Percentiles rank a stretch among this genome's conserved stretches.
Conservation (phyloP, 2,329 filamentous ascomycete species). For the Fusarium vanettenii region DNA sequence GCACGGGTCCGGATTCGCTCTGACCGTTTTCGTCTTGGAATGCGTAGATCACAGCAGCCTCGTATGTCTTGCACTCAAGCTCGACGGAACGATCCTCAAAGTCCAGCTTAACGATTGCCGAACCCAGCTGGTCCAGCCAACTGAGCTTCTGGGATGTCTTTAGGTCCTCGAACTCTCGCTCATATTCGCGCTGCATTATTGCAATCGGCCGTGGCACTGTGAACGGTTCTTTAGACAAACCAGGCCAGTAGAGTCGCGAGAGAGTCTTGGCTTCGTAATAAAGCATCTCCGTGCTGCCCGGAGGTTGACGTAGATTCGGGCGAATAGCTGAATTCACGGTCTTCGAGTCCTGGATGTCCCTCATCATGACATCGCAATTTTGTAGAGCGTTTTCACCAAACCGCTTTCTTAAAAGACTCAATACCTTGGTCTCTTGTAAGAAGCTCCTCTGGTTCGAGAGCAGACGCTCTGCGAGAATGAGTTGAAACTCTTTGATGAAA, state of each 20-base stretch:
- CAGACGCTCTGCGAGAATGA: conserved; percentile 86
- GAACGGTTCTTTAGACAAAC: conserved; percentile 77
- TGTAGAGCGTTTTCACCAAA: conserved; percentile 90
- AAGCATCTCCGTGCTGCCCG: conserved; percentile 30
- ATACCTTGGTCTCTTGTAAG: conserved; percentile 82
- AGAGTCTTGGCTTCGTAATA: conserved; percentile 85
- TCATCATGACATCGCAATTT: conserved; percentile 97
- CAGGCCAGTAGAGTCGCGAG: conserved; percentile 94
- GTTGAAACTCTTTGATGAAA: conserved; percentile 95
- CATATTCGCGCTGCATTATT: conserved; percentile 76
- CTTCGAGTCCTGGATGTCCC: conserved; percentile 87
- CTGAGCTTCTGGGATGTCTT: conserved; percentile 88
- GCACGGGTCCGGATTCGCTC: conserved; percentile 48
- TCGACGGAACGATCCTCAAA: conserved; percentile 81
- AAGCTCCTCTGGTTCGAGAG: conserved; percentile 75
- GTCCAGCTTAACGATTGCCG: conserved; percentile 83
- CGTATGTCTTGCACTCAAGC: conserved; percentile 82
- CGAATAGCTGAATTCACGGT: conserved; percentile 77
- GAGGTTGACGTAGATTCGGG: conserved; percentile 48
- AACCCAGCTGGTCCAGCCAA: conserved; percentile 87
- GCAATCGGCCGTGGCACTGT: conserved; percentile 68
- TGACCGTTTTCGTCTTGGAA: conserved; percentile 69
- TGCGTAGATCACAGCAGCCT: conserved; percentile 87
- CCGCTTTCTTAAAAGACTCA: conserved; percentile 87
- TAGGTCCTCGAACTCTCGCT: conserved; percentile 78